phyloP scores from a whole-genome alignment of 1,139 yeast genomes.

The Debaryomycetaceae sp. region DNA sequence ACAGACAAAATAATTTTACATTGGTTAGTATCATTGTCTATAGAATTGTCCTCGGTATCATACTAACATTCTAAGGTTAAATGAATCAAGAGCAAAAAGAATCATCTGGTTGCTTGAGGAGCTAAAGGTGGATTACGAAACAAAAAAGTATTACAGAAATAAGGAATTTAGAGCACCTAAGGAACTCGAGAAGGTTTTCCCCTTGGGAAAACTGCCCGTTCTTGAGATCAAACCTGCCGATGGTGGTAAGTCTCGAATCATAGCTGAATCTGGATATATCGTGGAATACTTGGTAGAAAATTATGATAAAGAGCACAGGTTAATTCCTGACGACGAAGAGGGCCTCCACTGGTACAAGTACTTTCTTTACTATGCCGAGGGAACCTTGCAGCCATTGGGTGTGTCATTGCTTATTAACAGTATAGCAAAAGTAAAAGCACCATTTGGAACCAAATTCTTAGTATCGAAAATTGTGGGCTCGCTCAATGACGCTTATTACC shows the following conservation, averaged over 20 bases:
- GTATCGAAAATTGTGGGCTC: slow-evolving; percentile 21
- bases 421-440: slow-evolving; percentile 26
- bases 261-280: slow-evolving; percentile 42
- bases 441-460: slow-evolving; percentile 25
- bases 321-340: slow-evolving; percentile 22
- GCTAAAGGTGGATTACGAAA: slow-evolving; percentile 31
- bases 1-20: slow-evolving; percentile 17
- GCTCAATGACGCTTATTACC: slow-evolving; percentile 26
- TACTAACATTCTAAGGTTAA: slow-evolving; percentile 23
- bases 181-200: slow-evolving; percentile 32
- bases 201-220: slow-evolving; percentile 42
- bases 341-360: slow-evolving; percentile 30
- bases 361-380: slow-evolving; percentile 40
- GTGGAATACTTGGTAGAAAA: slow-evolving; percentile 27
- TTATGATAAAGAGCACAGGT: slow-evolving; percentile 25
- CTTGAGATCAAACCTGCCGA: slow-evolving; percentile 29
- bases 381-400: slow-evolving; percentile 32
- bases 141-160: slow-evolving; percentile 29
- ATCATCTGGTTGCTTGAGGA: slow-evolving; percentile 39
- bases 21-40: slow-evolving; percentile 15
- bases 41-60: neutral
- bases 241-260: slow-evolving; percentile 12
- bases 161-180: slow-evolving; percentile 32
- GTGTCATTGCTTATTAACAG: slow-evolving; percentile 29
- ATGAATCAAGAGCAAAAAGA: slow-evolving; percentile 38